phyloP scores from a whole-genome alignment of 2,329 filamentous ascomycete genomes.

The Nigrospora sphaerica region DNA sequence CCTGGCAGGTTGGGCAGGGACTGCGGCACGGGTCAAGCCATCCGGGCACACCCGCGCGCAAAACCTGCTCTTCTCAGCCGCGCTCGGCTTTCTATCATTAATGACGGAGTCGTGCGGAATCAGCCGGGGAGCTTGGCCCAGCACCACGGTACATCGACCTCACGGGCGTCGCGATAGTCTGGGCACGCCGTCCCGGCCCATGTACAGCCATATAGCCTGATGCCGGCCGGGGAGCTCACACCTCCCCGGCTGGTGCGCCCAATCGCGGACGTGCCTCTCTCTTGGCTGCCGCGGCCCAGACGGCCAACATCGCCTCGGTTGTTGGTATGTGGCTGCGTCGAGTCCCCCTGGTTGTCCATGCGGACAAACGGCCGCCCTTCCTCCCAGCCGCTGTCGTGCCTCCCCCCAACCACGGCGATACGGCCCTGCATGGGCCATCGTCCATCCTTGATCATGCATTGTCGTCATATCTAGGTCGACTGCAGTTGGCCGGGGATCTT shows the following conservation, averaged over 20 bases:
- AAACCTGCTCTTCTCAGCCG: background rate
- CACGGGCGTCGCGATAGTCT: too few relatives aligned
- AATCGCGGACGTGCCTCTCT: too few relatives aligned
- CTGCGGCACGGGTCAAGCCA: too few relatives aligned
- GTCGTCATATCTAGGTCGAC: background rate
- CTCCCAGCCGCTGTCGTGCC: background rate
- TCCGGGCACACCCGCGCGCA: too few relatives aligned
- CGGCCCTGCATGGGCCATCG: too few relatives aligned
- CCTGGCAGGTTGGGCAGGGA: too few relatives aligned
- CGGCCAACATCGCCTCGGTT: background rate
- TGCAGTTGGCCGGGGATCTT: background rate
- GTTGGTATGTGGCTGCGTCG: background rate
- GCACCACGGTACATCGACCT: background rate
- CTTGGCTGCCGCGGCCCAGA: background rate
- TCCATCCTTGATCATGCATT: background rate
- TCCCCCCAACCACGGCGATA: background rate
- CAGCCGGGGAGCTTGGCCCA: constrained; percentile 1
- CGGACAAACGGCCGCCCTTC: background rate
- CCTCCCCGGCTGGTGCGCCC: background rate
- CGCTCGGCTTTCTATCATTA: background rate
- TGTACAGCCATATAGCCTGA: too few relatives aligned
- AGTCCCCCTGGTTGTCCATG: background rate
- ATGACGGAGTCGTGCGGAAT: background rate
- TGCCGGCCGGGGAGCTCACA: background rate
- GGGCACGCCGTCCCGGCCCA: too few relatives aligned